A percentile compares a stretch with the other conserved stretches of the same genome.
Evolutionary conservation across 306 rosid species (phyloP).

Genomic region (Vigna hirtella): DNA sequence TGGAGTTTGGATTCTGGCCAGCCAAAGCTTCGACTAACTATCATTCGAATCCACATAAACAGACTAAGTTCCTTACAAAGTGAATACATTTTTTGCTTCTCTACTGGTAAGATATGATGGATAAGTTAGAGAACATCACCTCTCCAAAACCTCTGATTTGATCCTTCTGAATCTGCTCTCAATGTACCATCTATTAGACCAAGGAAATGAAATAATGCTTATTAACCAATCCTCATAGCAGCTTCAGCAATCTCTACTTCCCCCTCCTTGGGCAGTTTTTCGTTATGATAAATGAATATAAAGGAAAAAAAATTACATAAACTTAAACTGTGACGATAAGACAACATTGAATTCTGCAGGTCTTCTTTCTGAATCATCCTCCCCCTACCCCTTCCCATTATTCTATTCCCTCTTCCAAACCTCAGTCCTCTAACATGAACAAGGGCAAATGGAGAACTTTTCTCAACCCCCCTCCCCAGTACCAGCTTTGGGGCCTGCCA

Average conservation of each 20-base stretch:
- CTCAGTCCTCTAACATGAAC: conserved; percentile 44
- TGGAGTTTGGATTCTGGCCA: conserved; percentile 56
- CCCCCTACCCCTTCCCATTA: conserved; percentile 36
- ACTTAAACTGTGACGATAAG: conserved; percentile 55
- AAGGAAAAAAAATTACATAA: conserved; percentile 52
- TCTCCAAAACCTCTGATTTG: conserved; percentile 36
- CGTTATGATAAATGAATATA: conserved; percentile 64
- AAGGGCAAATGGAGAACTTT: conserved; percentile 32
- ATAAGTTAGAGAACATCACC: conserved; percentile 51
- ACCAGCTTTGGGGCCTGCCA: conserved; percentile 41
- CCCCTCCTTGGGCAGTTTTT: conserved; percentile 51
- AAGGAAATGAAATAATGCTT: conserved; percentile 29
- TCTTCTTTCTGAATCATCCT: conserved; percentile 47
- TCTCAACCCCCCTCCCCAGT: neutral
- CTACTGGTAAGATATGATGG: conserved; percentile 49
- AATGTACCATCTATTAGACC: conserved; percentile 40
- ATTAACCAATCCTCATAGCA: conserved; percentile 44
- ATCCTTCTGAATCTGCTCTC: conserved; percentile 49
- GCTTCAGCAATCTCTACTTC: conserved; percentile 46
- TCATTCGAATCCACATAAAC: conserved; percentile 65
- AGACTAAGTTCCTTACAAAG: conserved; percentile 50
- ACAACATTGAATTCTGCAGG: conserved; percentile 53
- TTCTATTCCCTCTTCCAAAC: conserved; percentile 14
- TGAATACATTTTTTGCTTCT: conserved; percentile 49
- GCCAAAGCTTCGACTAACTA: conserved; percentile 67